phyloP scores from a whole-genome alignment of 352 stramenopile species.

The Phytophthora palmivora region DNA sequence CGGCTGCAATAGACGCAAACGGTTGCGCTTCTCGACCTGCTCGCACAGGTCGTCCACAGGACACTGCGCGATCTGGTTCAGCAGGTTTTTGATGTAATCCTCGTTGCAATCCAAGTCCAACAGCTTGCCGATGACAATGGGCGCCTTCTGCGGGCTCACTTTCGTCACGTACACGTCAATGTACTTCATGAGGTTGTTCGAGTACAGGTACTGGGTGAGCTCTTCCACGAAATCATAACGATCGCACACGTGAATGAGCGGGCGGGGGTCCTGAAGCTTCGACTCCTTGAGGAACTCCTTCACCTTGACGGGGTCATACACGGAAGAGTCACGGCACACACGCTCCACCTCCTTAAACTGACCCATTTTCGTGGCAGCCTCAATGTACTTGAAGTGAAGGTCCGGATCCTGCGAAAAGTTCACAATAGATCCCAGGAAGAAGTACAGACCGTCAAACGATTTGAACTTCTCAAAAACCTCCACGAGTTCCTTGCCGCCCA shows the following conservation, averaged over 20 bases:
- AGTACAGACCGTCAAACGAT: constrained; percentile 98
- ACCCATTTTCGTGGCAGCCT: constrained; percentile 99
- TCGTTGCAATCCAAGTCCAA: constrained; percentile 98
- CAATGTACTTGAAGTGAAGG: constrained; percentile 99
- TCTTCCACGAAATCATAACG: constrained; percentile 99
- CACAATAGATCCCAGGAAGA: constrained; percentile 99
- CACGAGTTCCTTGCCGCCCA: constrained; percentile 96
- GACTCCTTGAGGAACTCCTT: constrained; percentile 99
- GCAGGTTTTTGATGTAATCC: constrained; percentile 99
- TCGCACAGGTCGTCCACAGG: constrained; percentile 99
- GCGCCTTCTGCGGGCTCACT: constrained; percentile 97
- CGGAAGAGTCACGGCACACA: constrained; percentile 99
- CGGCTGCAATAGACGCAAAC: constrained; percentile 98
- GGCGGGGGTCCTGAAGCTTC: constrained; percentile 98
- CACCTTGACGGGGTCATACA: constrained; percentile 99
- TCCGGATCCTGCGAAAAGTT: constrained; percentile 98
- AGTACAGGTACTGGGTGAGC: constrained; percentile 99
- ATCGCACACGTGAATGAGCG: constrained; percentile 99
- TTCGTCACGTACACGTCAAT: constrained; percentile 99
- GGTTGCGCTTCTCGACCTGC: constrained; percentile 99
- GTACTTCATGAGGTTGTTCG: constrained; percentile 99
- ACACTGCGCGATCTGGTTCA: constrained; percentile 97
- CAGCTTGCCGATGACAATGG: constrained; percentile 99
- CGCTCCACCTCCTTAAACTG: constrained; percentile 99
- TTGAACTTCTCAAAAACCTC: constrained; percentile 99